Evolutionary conservation across 306 rosid genomes (phyloP).

Genomic region (Ormosia emarginata): DNA sequence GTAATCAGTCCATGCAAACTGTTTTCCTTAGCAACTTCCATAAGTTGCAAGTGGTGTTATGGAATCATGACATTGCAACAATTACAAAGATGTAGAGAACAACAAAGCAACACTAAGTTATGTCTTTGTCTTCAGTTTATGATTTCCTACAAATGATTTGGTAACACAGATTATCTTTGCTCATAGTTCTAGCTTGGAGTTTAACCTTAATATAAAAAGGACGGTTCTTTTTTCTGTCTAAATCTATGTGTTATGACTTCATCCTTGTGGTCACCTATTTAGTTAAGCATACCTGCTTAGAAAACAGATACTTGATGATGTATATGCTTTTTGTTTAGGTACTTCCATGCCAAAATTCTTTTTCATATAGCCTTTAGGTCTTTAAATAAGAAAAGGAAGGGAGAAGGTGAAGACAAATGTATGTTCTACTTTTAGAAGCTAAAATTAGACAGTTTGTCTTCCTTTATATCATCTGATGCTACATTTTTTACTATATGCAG

Average conservation of each 20-base stretch:
- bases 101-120: neutral
- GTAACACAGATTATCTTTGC: neutral
- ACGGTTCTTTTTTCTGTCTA: neutral
- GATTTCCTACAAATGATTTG: neutral
- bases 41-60: neutral
- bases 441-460: neutral
- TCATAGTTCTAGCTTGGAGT: neutral
- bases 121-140: neutral
- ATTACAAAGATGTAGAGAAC: neutral
- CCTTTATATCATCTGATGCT: neutral
- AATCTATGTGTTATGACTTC: neutral
- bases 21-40: neutral
- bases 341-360: neutral
- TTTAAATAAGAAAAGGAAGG: neutral
- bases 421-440: neutral
- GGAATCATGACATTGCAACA: neutral
- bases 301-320: neutral
- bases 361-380: neutral
- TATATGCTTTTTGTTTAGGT: neutral
- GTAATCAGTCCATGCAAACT: slow-evolving; percentile 32
- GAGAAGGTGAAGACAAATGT: neutral
- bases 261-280: neutral
- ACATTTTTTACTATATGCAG: slow-evolving; percentile 33
- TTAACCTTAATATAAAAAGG: neutral
- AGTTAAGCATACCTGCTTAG: neutral